A percentile compares a stretch with the other conserved stretches of the same genome.
These are phyloP conservation scores for Pseudocercospora vitis DNA, from an alignment of 2,329 filamentous ascomycete species.

Conservation along the genomic window DNA sequence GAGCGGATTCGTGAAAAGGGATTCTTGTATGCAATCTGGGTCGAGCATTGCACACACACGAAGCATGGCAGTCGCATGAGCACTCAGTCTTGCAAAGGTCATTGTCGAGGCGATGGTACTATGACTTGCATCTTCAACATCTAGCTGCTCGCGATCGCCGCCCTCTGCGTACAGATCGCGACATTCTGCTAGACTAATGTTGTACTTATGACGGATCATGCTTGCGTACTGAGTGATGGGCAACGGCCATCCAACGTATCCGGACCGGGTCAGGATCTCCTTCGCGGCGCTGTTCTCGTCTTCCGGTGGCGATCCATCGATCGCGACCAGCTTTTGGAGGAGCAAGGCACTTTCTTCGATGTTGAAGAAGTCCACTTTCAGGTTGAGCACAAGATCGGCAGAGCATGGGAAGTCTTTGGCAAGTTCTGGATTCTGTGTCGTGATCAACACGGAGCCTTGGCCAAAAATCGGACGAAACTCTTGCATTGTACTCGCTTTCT, in stretches of 20 bases:
- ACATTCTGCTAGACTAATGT: conserved; percentile 5
- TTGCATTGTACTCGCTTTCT: not conserved
- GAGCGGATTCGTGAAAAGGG: not conserved
- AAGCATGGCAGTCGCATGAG: not conserved
- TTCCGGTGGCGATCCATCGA: not conserved
- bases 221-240: conserved; percentile 11
- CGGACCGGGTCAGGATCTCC: not conserved
- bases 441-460: conserved; percentile 12
- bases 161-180: not conserved
- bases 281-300: not conserved
- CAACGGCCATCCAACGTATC: conserved; percentile 10
- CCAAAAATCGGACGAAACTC: conserved; percentile 7
- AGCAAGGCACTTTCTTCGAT: not conserved
- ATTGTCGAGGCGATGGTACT: not conserved
- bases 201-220: conserved; percentile 6
- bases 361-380: not conserved
- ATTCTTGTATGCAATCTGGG: conserved; percentile 13
- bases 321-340: not conserved
- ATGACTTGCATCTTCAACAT: not conserved
- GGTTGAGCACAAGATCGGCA: not conserved
- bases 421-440: not conserved
- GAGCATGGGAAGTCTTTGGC: not conserved
- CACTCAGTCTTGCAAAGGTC: conserved; percentile 1
- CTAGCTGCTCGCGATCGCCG: not conserved
- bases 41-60: conserved; percentile 11